phyloP scores from a whole-genome alignment of 306 rosid species.

The Pterocarpus macrocarpus region DNA sequence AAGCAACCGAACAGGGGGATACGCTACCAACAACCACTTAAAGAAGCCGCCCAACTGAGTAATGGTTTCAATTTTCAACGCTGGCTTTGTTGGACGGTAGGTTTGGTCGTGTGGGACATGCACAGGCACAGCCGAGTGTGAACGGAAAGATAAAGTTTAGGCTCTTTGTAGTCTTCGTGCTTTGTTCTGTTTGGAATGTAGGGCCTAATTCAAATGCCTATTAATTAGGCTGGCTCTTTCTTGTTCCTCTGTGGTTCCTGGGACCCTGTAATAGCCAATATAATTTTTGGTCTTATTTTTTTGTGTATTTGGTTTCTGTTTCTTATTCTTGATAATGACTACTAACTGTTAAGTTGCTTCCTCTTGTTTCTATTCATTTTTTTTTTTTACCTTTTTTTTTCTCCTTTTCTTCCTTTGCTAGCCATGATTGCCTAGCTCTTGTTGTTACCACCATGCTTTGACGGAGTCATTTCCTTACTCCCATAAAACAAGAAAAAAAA shows the following conservation, averaged over 20 bases:
- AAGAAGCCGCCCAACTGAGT: constrained; percentile 57
- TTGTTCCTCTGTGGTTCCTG: constrained; percentile 32
- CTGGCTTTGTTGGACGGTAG: constrained; percentile 53
- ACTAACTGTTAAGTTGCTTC: constrained; percentile 47
- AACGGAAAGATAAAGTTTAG: constrained; percentile 38
- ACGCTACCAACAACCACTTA: constrained; percentile 41
- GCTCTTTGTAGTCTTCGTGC: constrained; percentile 33
- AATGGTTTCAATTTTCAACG: constrained; percentile 49
- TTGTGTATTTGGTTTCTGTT: constrained; percentile 18
- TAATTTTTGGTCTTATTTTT: constrained; percentile 5
- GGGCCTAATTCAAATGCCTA: constrained; percentile 51
- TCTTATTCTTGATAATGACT: constrained; percentile 47
- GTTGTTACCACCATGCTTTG: constrained; percentile 23
- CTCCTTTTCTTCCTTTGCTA: neutral
- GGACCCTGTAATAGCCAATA: constrained; percentile 34
- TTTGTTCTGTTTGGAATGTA: constrained; percentile 48
- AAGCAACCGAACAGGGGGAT: constrained; percentile 41
- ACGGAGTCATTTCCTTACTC: constrained; percentile 14
- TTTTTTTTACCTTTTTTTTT: neutral
- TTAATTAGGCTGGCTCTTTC: constrained; percentile 38
- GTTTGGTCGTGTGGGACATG: constrained; percentile 63
- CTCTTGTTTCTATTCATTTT: neutral
- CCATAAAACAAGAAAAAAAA: neutral
- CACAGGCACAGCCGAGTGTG: constrained; percentile 13
- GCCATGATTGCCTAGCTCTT: neutral